A percentile compares a stretch with the other conserved stretches of the same genome.
Conservation (phyloP, 345 rosid genomes). For the Lepidium sativum region DNA sequence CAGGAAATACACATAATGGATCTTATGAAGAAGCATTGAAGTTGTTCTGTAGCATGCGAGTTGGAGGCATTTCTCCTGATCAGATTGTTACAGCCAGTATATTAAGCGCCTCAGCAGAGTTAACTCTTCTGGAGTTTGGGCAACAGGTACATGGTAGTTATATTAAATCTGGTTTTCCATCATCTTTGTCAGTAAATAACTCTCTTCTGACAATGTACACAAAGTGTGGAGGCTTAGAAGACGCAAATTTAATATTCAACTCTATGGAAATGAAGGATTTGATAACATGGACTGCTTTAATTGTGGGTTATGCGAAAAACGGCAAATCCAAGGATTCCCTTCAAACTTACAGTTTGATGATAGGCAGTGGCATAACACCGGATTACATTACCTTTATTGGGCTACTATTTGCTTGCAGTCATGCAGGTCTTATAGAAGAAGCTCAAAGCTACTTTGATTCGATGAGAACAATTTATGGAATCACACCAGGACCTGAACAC, state of each 20-base stretch:
- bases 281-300: conserved; percentile 82
- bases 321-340: conserved; percentile 71
- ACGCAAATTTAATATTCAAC: conserved; percentile 50
- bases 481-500: conserved; percentile 75
- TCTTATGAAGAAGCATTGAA: conserved; percentile 54
- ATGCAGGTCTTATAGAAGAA: conserved; percentile 57
- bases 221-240: conserved; percentile 64
- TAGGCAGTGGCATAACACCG: conserved; percentile 50
- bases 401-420: conserved; percentile 86
- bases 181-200: conserved; percentile 63
- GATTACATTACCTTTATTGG: conserved; percentile 81
- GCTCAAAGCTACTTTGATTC: conserved; percentile 53
- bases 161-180: conserved; percentile 45
- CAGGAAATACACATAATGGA: conserved; percentile 61
- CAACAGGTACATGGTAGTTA: conserved; percentile 66
- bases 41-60: conserved; percentile 57
- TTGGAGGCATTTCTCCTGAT: conserved; percentile 47
- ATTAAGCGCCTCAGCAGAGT: conserved; percentile 66
- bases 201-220: conserved; percentile 82
- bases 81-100: conserved; percentile 53
- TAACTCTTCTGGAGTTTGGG: conserved; percentile 68
- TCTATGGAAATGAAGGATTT: conserved; percentile 51
- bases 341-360: conserved; percentile 50
- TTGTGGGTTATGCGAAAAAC: conserved; percentile 83
- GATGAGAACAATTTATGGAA: conserved; percentile 52